These are phyloP conservation scores for Bruguiera gymnorhiza DNA, from an alignment of 345 rosid species.

Conservation along the genomic window DNA sequence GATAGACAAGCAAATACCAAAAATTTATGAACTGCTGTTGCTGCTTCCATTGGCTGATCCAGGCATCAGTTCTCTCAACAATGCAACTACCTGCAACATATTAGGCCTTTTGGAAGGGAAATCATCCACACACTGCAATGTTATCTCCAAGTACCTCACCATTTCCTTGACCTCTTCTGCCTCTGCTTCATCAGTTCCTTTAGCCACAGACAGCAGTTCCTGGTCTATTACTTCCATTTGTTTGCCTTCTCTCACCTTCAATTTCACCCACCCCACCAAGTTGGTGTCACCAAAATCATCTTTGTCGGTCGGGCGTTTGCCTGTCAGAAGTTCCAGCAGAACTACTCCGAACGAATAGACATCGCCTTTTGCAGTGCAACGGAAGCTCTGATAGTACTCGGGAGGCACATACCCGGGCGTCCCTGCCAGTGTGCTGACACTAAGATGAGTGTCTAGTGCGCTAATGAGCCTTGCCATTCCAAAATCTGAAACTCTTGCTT, in stretches of 20 bases:
- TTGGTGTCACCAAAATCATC: slow-evolving; percentile 99
- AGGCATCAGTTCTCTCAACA: slow-evolving; percentile 71
- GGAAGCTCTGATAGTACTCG: slow-evolving; percentile 90
- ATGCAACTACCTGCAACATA: slow-evolving; percentile 89
- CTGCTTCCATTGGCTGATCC: slow-evolving; percentile 56
- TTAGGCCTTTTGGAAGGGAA: slow-evolving; percentile 81
- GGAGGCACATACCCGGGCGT: slow-evolving; percentile 98
- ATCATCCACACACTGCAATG: slow-evolving; percentile 82
- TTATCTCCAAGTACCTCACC: slow-evolving; percentile 73
- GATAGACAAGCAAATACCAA: slow-evolving; percentile 17
- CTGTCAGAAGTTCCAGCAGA: slow-evolving; percentile 77
- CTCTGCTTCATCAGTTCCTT: slow-evolving; percentile 47
- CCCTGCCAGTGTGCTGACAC: slow-evolving; percentile 93
- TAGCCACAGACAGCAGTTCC: slow-evolving; percentile 49
- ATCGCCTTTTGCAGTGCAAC: slow-evolving; percentile 94
- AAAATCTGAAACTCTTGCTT: slow-evolving; percentile 89
- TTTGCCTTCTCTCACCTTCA: slow-evolving; percentile 78
- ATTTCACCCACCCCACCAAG: slow-evolving; percentile 92
- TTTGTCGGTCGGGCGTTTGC: slow-evolving; percentile 89
- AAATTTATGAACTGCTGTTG: slow-evolving; percentile 41
- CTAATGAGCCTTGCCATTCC: slow-evolving; percentile 98
- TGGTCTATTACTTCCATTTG: slow-evolving; percentile 91
- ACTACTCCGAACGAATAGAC: slow-evolving; percentile 92
- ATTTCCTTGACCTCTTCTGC: slow-evolving; percentile 69
- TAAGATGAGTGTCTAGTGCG: slow-evolving; percentile 90